Evolutionary conservation across 331 rosid genomes (phyloP).

Genomic region (Prunus yedoensis): DNA sequence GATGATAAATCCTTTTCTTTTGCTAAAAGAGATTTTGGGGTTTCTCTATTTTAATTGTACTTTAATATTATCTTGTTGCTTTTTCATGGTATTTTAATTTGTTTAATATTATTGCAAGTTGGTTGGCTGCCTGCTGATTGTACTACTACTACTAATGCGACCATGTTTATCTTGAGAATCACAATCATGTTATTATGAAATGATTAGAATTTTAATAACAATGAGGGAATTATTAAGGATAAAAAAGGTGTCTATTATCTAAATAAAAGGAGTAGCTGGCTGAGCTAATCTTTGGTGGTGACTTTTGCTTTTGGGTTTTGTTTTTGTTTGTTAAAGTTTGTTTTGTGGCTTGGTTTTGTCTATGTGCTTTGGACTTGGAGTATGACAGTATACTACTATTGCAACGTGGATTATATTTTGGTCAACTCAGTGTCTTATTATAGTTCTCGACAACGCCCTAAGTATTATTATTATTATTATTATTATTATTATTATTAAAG

Average conservation of each 20-base stretch:
- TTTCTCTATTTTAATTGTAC: neutral
- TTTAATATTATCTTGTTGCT: neutral
- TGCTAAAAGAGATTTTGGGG: neutral
- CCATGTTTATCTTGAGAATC: slow-evolving; percentile 8
- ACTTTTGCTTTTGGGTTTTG: neutral
- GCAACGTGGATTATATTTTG: slow-evolving; percentile 1
- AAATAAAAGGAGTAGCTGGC: neutral
- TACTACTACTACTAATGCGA: neutral
- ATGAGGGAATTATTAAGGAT: slow-evolving; percentile 1
- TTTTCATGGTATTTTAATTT: neutral
- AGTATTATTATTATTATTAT: too few species aligned
- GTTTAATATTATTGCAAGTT: slow-evolving; percentile 3
- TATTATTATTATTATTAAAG: too few species aligned
- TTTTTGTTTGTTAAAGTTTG: neutral
- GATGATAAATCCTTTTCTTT: neutral
- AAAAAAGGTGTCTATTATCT: neutral
- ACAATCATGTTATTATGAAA: neutral
- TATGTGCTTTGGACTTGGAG: neutral
- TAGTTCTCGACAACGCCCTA: neutral
- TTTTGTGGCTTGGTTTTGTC: neutral
- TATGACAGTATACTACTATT: neutral
- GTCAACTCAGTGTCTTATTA: slow-evolving; percentile 20
- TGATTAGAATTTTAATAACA: slow-evolving; percentile 3
- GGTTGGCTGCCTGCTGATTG: neutral
- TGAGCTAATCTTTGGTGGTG: neutral